Evolutionary conservation across 2,329 filamentous ascomycete genomes (phyloP), one percentile per base, ranked within the genome.

Genomic region (Pseudocercospora eumusae): DNA sequence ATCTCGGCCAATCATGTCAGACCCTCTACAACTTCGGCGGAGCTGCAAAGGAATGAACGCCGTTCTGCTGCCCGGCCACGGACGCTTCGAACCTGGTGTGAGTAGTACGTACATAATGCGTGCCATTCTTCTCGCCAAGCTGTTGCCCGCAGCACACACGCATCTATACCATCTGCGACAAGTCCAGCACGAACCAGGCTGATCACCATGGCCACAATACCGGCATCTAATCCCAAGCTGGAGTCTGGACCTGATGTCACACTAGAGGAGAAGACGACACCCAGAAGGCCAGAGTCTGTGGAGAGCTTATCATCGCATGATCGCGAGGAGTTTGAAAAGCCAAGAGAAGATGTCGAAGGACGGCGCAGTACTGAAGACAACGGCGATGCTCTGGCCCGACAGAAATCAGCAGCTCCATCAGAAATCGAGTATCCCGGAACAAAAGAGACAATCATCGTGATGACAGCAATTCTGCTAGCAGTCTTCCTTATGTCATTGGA

Each of bases 401-500:
- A 50, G 25, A 27, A 45, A n/a, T 66, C 64, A 10, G 47, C 56
- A n/a, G 59, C 64, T 73, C 61, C 64, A 2, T 64, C 64, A 13
- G 63, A 67, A 23, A 13, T 36, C n/a, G 59, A 60, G 27, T 69
- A 69, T 20, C 68, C 68, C 18, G 59, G 57, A 28, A 49, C 66
- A 0, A 62, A 61, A 6, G 56, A 68, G 55, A 60, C 62, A 20
- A 55, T 60, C 6, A 42, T 70, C 23, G 61, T 71, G 1, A 69
- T 71, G 66, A 61, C 68, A 15, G 70, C 71, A 4, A 64, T 72
- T 13, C 47, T 69, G 2, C 63, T 72, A 11, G 66, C 68, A 8
- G 57, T 71, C 9, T 73, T 73, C 60, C 62, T 73, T 1, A 67
- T 69, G 49, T 66, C 70, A 6, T 52, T 73, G 23, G 72, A 75